These are phyloP conservation scores for Leptosphaerulina australis DNA, from an alignment of 2,329 filamentous ascomycete species.

Conservation along the genomic window DNA sequence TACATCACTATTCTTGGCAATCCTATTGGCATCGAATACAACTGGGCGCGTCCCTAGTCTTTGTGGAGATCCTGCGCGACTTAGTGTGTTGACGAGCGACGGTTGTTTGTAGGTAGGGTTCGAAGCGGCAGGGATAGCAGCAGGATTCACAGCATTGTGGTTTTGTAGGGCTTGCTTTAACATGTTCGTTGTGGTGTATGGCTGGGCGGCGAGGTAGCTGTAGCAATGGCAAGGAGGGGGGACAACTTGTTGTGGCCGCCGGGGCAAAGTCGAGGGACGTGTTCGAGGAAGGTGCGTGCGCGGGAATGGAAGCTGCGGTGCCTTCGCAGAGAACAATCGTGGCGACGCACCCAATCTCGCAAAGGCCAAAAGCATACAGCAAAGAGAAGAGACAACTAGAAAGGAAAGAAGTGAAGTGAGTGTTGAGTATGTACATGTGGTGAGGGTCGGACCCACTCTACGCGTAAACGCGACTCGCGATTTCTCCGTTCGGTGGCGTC, in stretches of 20 bases:
- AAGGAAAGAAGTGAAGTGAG: constrained; percentile 34
- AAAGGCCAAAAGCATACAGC: constrained; percentile 49
- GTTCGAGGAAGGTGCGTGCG: constrained; percentile 31
- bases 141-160: constrained; percentile 43
- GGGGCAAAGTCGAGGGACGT: constrained; percentile 16
- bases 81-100: constrained; percentile 49
- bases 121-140: constrained; percentile 26
- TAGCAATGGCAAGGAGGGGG: constrained; percentile 17
- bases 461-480: constrained; percentile 25
- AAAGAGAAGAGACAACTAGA: constrained; percentile 32
- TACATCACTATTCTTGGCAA: constrained; percentile 35
- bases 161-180: constrained; percentile 50
- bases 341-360: constrained; percentile 41
- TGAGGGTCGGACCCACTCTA: constrained; percentile 16
- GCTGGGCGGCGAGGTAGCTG: constrained; percentile 26
- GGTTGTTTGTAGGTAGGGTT: constrained; percentile 38
- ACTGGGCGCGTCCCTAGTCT: constrained; percentile 38
- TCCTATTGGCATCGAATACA: constrained; percentile 40
- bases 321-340: constrained; percentile 37
- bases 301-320: constrained; percentile 27
- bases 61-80: constrained; percentile 44
- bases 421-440: constrained; percentile 31
- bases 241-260: constrained; percentile 9
- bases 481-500: background rate
- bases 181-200: constrained; percentile 40